These are phyloP conservation scores for Aureobasidium sp. DNA, from an alignment of 2,329 filamentous ascomycete genomes.

Conservation along the genomic window DNA sequence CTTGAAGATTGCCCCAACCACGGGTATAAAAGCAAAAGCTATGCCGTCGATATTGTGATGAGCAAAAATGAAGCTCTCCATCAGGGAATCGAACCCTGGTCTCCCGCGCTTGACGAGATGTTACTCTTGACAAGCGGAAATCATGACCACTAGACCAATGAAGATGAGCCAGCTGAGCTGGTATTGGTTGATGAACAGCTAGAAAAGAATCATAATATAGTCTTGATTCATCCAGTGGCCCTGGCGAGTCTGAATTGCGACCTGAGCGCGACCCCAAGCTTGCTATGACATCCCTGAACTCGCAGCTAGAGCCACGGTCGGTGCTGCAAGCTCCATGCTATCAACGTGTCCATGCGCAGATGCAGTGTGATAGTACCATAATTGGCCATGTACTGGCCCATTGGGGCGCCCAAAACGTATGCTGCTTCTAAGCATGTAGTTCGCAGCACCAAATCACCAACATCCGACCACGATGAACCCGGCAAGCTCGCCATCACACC, in stretches of 20 bases:
- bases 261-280: background rate
- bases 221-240: too few species aligned
- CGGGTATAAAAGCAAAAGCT: background rate
- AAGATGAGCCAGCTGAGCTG: conserved; percentile 4
- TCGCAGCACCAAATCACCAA: conserved; percentile 46
- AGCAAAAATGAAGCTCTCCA: background rate
- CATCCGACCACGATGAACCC: conserved; percentile 52
- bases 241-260: background rate
- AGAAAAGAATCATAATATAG: too few species aligned
- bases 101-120: conserved; percentile 8
- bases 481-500: background rate
- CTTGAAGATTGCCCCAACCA: too few species aligned
- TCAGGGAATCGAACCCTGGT: conserved; percentile 8
- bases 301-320: background rate
- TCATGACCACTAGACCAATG: conserved; percentile 11
- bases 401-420: conserved; percentile 77
- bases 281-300: background rate
- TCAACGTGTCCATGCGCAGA: conserved; percentile 11
- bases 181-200: background rate
- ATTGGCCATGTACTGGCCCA: conserved; percentile 76
- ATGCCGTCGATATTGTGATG: too few species aligned
- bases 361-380: conserved; percentile 13
- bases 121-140: conserved; percentile 7
- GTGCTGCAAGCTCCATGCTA: background rate
- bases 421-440: conserved; percentile 62